Conservation (phyloP, 1,284 basidiomycete genomes). For the Puccinia triticina region DNA sequence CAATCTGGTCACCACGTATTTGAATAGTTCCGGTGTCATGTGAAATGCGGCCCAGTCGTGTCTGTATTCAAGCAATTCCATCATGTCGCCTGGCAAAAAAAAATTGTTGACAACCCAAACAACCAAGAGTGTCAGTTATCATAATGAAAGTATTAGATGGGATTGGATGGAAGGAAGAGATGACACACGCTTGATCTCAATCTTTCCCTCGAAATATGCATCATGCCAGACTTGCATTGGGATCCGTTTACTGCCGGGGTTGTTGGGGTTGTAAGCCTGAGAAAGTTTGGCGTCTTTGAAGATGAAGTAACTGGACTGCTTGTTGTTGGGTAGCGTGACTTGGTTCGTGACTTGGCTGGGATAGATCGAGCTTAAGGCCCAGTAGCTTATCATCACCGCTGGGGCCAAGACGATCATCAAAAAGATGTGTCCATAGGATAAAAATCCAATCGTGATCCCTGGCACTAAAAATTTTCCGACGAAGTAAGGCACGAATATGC, state of each 20-base stretch:
- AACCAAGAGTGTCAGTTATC: not conserved
- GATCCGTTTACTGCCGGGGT: slow-evolving; percentile 79
- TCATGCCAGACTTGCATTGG: slow-evolving; percentile 98
- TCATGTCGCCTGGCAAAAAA: slow-evolving; percentile 73
- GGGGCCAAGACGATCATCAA: slow-evolving; percentile 3
- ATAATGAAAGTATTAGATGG: not conserved
- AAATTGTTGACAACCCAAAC: not conserved
- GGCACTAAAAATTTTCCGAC: slow-evolving; percentile 44
- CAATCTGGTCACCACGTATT: slow-evolving; percentile 85
- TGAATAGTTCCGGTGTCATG: slow-evolving; percentile 81
- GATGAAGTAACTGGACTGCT: slow-evolving; percentile 85
- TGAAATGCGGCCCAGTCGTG: slow-evolving; percentile 94
- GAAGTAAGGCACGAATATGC: slow-evolving; percentile 27
- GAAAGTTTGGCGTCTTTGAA: slow-evolving; percentile 82
- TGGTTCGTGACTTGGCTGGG: slow-evolving; percentile 77
- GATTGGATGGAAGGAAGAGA: not conserved
- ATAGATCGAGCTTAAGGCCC: slow-evolving; percentile 81
- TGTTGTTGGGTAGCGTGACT: slow-evolving; percentile 82
- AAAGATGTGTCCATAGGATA: slow-evolving; percentile 36
- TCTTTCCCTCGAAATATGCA: slow-evolving; percentile 94
- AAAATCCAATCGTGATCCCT: slow-evolving; percentile 3
- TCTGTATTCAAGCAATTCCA: slow-evolving; percentile 89
- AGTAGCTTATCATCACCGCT: slow-evolving; percentile 70
- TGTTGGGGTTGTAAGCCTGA: slow-evolving; percentile 66
- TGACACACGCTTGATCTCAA: slow-evolving; percentile 82